These are phyloP conservation scores for Acer yangbiense DNA, from an alignment of 345 rosid species.

Conservation along the genomic window DNA sequence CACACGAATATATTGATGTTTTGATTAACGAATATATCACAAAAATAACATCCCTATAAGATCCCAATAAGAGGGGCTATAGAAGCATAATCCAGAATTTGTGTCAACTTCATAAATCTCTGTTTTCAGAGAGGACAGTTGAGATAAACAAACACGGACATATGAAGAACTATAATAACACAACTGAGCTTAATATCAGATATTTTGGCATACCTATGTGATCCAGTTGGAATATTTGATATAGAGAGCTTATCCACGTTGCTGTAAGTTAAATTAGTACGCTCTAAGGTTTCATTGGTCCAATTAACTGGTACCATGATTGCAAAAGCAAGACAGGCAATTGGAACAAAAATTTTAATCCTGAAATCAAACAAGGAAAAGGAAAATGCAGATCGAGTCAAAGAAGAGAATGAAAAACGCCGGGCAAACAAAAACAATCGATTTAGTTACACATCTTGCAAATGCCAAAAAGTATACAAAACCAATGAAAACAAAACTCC, in stretches of 20 bases:
- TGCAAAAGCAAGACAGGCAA: slow-evolving; percentile 67
- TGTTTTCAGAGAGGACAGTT: no score
- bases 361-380: slow-evolving; percentile 41
- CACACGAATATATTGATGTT: background rate
- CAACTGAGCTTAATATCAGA: slow-evolving; percentile 15
- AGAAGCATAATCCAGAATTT: background rate
- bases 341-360: slow-evolving; percentile 83
- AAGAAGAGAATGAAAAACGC: background rate
- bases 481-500: background rate
- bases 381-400: background rate
- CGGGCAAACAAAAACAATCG: background rate
- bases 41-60: background rate
- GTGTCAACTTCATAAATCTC: background rate
- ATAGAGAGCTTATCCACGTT: slow-evolving; percentile 85
- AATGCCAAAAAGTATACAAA: background rate
- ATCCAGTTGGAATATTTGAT: slow-evolving; percentile 80
- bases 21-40: background rate
- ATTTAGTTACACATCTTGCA: background rate
- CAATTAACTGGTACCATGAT: slow-evolving; percentile 87
- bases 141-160: no score
- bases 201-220: slow-evolving; percentile 51
- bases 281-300: slow-evolving; percentile 70
- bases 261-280: slow-evolving; percentile 57
- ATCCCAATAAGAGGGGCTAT: background rate
- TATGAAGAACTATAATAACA: background rate